Conservation (phyloP, 2,329 filamentous ascomycete species). For the Colletotrichum lupini region DNA sequence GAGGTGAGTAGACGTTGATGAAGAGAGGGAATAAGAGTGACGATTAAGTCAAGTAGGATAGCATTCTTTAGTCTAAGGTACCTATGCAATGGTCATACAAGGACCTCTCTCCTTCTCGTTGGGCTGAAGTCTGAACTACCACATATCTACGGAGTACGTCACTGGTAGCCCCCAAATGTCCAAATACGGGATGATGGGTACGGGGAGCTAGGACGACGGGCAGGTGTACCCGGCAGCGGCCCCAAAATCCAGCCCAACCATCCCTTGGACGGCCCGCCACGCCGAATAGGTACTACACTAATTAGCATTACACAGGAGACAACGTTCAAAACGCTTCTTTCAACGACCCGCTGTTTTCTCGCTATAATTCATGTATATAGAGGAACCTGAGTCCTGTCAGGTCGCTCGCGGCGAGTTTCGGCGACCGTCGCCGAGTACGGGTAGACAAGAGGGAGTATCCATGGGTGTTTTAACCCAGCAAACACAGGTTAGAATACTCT, state of each 20-base stretch:
- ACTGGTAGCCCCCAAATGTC: not conserved
- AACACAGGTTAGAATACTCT: not conserved
- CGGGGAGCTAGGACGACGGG: not conserved
- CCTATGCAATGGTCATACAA: not conserved
- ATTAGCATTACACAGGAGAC: not conserved
- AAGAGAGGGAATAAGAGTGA: not conserved
- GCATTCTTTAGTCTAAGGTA: not conserved
- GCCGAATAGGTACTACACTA: not conserved
- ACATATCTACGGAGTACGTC: conserved; percentile 26
- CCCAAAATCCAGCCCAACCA: not conserved
- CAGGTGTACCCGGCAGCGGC: not conserved
- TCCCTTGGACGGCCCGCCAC: not conserved
- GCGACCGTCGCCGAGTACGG: not conserved
- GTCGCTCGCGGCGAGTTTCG: not conserved
- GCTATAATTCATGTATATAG: not conserved
- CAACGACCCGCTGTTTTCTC: not conserved
- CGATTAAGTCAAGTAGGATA: not conserved
- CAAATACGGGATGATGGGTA: not conserved
- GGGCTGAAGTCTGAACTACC: not conserved
- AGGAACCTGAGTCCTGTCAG: not conserved
- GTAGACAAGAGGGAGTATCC: not conserved
- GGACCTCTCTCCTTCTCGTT: not conserved
- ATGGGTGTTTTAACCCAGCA: not conserved
- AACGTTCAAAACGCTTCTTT: not conserved
- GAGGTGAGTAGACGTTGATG: not conserved